Evolutionary conservation across 163 green algal species (phyloP), one percentile per base, ranked within the genome.

Genomic region (Prototheca wickerhamii): DNA sequence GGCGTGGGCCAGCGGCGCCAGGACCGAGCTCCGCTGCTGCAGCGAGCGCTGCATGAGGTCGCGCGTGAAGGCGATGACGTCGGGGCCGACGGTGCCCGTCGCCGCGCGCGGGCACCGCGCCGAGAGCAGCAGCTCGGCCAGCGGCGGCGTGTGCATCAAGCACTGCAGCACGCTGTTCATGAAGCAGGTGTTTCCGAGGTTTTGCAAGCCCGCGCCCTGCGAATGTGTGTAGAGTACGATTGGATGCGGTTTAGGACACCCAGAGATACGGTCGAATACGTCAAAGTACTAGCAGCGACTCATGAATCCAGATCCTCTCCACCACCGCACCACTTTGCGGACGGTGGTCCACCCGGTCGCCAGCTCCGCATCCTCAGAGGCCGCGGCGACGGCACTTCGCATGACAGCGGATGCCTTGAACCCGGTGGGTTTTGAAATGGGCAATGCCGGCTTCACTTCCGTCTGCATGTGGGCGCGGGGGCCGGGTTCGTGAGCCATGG

Each of bases 151-250:
- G 68, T 84, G 76, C 28, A 77, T 76, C 30, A 88, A 70, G 64
- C 77, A 90, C 74, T 97, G 91, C 65, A 96, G 76, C 25, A 94
- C 84, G n/a, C 75, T 77, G 72, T 94, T 95, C 85, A 96, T 92
- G 77, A 95, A 95, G 74, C 88, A 95, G 0, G 88, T 95, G 77
- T 95, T 95, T 42, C 87, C 88, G 40, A 95, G 78, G 70, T 96
- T 96, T n/a, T 76, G 32, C 21, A 91, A 64, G 3, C 85, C 83
- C 29, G 72, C 63, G 32, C 78, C 75, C 74, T 81, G 52, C 28
- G 26, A 4, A 60, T 26, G 23, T 54, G 21, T 29, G 28, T 15
- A 40, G 3, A 61, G 32, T 40, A 34, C 32, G 20, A 18, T 35
- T 53, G 28, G 7, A 23, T 10, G 3, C 20, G 46, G 15, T 21